Evolutionary conservation across 441 rosid genomes (phyloP), one percentile per base, ranked within the genome.

Genomic region (Pelargonium myrrhifolium): DNA sequence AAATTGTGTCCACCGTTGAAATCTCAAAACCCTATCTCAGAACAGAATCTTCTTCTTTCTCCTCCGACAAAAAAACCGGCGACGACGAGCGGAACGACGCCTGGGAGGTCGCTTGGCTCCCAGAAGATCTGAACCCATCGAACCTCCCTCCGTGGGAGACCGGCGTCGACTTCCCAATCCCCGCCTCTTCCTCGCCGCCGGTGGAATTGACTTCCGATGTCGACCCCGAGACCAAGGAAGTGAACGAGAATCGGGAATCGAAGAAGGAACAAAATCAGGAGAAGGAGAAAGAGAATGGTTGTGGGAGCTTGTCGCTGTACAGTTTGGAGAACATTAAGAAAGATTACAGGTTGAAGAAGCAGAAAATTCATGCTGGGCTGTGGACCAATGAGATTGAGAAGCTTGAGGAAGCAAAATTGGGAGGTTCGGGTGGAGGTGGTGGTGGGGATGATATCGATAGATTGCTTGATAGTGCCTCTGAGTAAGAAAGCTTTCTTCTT

Each of bases 21-120:
- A 49, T 9, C 37, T 72, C 64, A 75, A 66, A 47, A 66, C 71
- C 20, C 49, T 83, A 22, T 81, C 90, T 3, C 81, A 17, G 78
- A 80, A 64, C 9, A 4, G 18, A 1, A 49, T 49, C 55, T 49
- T 49, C 20, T 15, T 49, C 75, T 49, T 42, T 85, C 55, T 49
- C 75, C 60, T 42, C 86, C 9, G 62, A 68, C 17, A n/a, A n/a
- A 0, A 14, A 18, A 77, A 77, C 69, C 26, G 83, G 78, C 42
- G 89, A 81, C 26, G 88, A 87, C 6, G 90, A 89, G 61, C 89
- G 96, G 97, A 93, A 93, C 74, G 93, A 91, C 62, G 91, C 96
- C 4, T 89, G 96, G 96, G 99, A 93, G 73, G 71, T 93, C 1
- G 92, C 99, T 40, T 93, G 96, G 97, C 74, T 93, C 17, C 97